A percentile compares a stretch with the other conserved stretches of the same genome.
These are phyloP conservation scores for Datisca glomerata DNA, from an alignment of 306 rosid species.

Conservation along the genomic window DNA sequence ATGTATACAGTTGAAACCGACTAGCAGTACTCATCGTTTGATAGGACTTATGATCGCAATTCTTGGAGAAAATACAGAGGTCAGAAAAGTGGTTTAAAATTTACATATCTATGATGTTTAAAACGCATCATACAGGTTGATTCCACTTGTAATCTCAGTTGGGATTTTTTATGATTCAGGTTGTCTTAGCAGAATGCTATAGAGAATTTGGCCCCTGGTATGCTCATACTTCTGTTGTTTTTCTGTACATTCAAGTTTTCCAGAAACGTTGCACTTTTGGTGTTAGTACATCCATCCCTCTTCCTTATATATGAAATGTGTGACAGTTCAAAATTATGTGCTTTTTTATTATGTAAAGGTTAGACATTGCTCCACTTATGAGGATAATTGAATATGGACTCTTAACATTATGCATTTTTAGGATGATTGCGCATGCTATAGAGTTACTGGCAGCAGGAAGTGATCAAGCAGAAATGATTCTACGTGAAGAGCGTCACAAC, in stretches of 20 bases:
- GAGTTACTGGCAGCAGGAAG: constrained; percentile 83
- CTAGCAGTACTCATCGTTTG: constrained; percentile 41
- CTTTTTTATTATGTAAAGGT: background rate
- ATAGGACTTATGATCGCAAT: constrained; percentile 59
- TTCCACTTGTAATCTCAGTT: constrained; percentile 10
- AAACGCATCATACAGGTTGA: constrained; percentile 4
- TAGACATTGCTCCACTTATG: constrained; percentile 3
- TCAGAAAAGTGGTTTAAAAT: constrained; percentile 15
- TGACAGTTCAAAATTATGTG: background rate
- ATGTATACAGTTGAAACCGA: constrained; percentile 68
- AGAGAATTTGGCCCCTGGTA: constrained; percentile 95
- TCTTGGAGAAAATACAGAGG: constrained; percentile 90
- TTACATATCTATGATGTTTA: too few species aligned
- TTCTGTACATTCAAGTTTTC: background rate
- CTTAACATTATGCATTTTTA: constrained; percentile 24
- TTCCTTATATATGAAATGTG: too few species aligned
- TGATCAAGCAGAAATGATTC: constrained; percentile 74
- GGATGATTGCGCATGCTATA: constrained; percentile 89
- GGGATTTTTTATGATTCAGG: constrained; percentile 40
- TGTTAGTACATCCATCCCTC: background rate
- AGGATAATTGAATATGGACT: constrained; percentile 11
- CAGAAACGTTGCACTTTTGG: background rate
- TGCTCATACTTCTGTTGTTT: constrained; percentile 21
- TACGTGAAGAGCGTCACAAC: constrained; percentile 53
- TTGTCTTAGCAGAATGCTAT: constrained; percentile 87